Evolutionary conservation across 805 yeast species (phyloP), one percentile per base, ranked within the genome.

Genomic region (Saccharomycopsis fermentans): DNA sequence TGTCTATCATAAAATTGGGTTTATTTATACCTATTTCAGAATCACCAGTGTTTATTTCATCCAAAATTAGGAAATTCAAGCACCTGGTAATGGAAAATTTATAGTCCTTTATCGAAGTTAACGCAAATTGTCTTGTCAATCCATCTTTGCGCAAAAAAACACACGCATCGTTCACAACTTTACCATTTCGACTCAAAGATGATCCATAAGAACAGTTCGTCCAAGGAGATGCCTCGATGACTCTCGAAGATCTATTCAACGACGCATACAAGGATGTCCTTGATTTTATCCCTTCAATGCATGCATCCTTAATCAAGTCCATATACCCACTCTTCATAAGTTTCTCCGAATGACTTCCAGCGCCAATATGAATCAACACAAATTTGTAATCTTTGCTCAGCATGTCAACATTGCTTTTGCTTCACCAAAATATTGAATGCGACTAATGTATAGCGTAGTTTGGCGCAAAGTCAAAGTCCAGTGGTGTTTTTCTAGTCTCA

Each of bases 321-420:
- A 24, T 11, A 43, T 43, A 43, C 26, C 16, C 29, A 6, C 19
- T 19, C 29, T 19, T 27, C 6, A 29, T 32, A 27, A 65, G 64
- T 4, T 53, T 51, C 2, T 32, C 39, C 6, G 70, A 65, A 63
- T 79, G 82, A 36, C 65, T 69, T 1, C 84, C 84, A 3, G 84
- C 84, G 0, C 84, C 83, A 26, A 78, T 66, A 65, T 80, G 83
- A n/a, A 74, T 66, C 9, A 79, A 61, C 34, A 65, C 54, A n/a
- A 52, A 53, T 14, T 32, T 24, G 19, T 21, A n/a, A 27, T 50
- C n/a, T 11, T 16, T 14, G 14, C 29, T 26, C 9, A 27, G 4
- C 24, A 29, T 50, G 16, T 26, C 21, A 14, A n/a, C 1, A 14
- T 19, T 39, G 35, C 12, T 32, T 32, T 32, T 32, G 9, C 8